Percentiles rank a stretch among this genome's conserved stretches.
These are phyloP conservation scores for Nakataea oryzae DNA, from an alignment of 2,329 filamentous ascomycete species.

Conservation along the genomic window DNA sequence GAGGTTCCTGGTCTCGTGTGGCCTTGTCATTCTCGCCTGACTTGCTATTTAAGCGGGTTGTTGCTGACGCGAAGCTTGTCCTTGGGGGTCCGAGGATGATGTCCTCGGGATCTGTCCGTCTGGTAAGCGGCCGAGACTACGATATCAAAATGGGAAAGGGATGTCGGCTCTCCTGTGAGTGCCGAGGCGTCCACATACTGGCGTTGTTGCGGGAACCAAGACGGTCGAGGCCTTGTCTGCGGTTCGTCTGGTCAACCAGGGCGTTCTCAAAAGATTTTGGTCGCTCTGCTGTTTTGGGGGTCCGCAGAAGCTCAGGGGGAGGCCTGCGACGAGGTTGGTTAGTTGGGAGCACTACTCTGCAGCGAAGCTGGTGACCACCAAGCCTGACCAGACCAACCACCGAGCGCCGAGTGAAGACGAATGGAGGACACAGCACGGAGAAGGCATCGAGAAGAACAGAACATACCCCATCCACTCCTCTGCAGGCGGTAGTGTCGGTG, in stretches of 20 bases:
- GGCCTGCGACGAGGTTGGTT: conserved; percentile 19
- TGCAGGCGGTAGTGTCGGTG: conserved; percentile 65
- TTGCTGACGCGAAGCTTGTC: conserved; percentile 70
- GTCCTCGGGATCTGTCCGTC: conserved; percentile 55
- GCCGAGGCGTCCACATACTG: conserved; percentile 32
- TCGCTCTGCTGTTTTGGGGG: conserved; percentile 33
- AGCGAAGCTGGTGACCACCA: neutral
- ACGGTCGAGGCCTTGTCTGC: conserved; percentile 41
- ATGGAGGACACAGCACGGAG: neutral
- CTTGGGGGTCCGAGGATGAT: conserved; percentile 79
- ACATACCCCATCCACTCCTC: conserved; percentile 95
- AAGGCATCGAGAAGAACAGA: conserved; percentile 4
- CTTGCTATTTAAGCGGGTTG: conserved; percentile 39
- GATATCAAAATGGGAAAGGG: neutral
- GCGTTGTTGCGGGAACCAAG: conserved; percentile 44
- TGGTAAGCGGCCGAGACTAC: neutral
- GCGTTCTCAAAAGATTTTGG: conserved; percentile 31
- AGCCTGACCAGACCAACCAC: neutral
- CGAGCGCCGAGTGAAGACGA: neutral
- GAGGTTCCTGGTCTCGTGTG: conserved; percentile 36
- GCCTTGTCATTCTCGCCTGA: conserved; percentile 40
- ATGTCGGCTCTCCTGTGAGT: neutral
- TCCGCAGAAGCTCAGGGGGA: conserved; percentile 33
- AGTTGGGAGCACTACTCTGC: neutral
- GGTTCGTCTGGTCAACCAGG: conserved; percentile 37